These are phyloP conservation scores for Stagonosporopsis vannaccii DNA, from an alignment of 2,329 filamentous ascomycete species.

Conservation along the genomic window DNA sequence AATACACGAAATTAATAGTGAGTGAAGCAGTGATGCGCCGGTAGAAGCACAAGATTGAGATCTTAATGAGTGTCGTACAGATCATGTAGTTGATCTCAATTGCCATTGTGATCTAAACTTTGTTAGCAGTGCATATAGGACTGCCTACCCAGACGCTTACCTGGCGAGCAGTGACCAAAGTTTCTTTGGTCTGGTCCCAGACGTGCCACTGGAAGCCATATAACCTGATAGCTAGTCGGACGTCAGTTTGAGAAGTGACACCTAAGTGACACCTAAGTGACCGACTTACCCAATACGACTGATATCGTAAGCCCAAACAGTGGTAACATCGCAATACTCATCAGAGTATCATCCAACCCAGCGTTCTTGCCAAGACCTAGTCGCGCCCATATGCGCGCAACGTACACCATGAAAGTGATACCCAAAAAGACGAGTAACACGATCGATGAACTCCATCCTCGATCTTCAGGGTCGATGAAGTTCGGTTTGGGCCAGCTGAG, in stretches of 20 bases:
- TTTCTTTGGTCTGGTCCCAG: constrained; percentile 42
- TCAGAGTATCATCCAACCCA: constrained; percentile 58
- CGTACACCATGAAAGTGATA: constrained; percentile 52
- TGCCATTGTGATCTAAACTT: constrained; percentile 33
- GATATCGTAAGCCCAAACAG: constrained; percentile 43
- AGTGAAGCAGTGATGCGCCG: constrained; percentile 50
- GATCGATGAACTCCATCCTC: constrained; percentile 54
- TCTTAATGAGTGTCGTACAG: constrained; percentile 40
- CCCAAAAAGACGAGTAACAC: constrained; percentile 51
- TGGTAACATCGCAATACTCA: constrained; percentile 53
- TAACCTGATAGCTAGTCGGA: constrained; percentile 27
- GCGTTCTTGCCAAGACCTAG: constrained; percentile 54
- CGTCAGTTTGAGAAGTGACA: constrained; percentile 12
- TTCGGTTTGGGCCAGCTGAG: constrained; percentile 58
- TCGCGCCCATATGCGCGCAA: constrained; percentile 57
- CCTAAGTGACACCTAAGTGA: too few species aligned
- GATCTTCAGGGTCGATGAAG: constrained; percentile 54
- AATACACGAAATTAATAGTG: constrained; percentile 46
- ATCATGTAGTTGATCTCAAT: constrained; percentile 45
- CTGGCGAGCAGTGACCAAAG: constrained; percentile 31
- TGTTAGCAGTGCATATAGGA: constrained; percentile 6
- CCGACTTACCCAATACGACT: constrained; percentile 34
- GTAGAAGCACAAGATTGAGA: constrained; percentile 52
- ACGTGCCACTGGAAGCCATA: constrained; percentile 46
- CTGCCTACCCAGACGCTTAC: constrained; percentile 15